phyloP scores from a whole-genome alignment of 352 stramenopile genomes.

The Phytophthora sp. region DNA sequence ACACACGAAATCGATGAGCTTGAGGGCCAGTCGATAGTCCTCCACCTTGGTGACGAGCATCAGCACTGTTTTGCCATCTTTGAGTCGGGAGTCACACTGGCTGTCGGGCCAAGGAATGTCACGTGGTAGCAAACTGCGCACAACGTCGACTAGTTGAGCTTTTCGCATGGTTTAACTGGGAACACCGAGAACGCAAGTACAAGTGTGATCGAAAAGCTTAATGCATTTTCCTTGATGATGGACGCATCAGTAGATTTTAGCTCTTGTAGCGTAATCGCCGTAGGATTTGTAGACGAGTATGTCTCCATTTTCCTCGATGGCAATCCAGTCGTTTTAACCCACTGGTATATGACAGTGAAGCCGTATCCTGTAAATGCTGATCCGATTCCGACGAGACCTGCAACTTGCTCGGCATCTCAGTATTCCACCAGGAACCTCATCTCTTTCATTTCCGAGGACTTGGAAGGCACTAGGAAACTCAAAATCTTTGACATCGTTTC shows the following conservation, averaged over 20 bases:
- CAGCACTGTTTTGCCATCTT: slow-evolving; percentile 15
- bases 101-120: slow-evolving; percentile 2
- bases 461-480: slow-evolving; percentile 5
- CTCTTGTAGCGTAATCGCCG: no score
- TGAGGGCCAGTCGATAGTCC: slow-evolving; percentile 10
- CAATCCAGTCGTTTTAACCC: no score
- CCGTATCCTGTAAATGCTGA: no score
- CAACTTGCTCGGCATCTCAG: no score
- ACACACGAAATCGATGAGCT: slow-evolving; percentile 26
- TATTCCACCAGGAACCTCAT: slow-evolving; percentile 1
- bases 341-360: no score
- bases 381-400: no score
- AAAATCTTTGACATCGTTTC: background rate
- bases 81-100: background rate
- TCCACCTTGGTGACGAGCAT: slow-evolving; percentile 10
- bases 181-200: no score
- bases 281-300: no score
- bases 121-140: slow-evolving; percentile 4
- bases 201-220: no score
- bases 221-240: no score
- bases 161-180: slow-evolving; percentile 8
- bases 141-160: background rate
- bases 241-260: no score
- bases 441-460: background rate
- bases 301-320: no score